Base-by-base conservation (phyloP, 495 filamentous ascomycete genomes). In the Annulohypoxylon moriforme region DNA sequence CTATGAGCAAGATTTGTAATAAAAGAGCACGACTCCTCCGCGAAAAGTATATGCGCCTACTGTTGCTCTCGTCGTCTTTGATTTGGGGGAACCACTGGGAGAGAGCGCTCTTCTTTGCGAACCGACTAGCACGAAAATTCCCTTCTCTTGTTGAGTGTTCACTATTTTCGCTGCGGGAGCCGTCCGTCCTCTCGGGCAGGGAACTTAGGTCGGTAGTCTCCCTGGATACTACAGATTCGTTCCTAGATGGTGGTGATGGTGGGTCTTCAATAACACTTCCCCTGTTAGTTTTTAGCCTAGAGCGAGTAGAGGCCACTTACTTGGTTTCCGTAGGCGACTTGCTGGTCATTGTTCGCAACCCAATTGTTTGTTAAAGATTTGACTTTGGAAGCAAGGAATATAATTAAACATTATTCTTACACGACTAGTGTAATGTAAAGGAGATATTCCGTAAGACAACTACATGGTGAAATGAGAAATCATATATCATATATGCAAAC, bases 81-180 rank as follows among this genome's bases (percentile, higher is more conserved):
- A 76, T 76, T 27, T 64, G 33, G 0, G 74, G 74, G 42, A 76
- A 76, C 71, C 68, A 76, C 63, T 38, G 50, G 0, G 74, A 69
- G 10, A 76, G 59, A 4, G 2, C 33, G 1, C 24, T 42, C 47
- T 60, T 74, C 29, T 71, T 53, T 1, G 70, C 74, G 16, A 76
- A 73, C 11, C 25, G 49, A 53, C 24, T 29, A 16, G 49, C 25
- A 53, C 25, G 25, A 11, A 53, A 53, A 25, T 29, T 16, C 24
- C 31, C 10, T 31, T 27, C 25, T 53, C 25, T 13, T 29, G 14
- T 25, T 14, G 11, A 25, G 4, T 31, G 49, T 14, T 29, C 49
- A 13, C 2, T 31, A 31, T 31, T n/a, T 53, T 53, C 49, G 25
- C 49, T 29, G 3, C 18, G 11, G 16, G 10, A 1, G 11, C 13